Conservation (phyloP, 495 filamentous ascomycete genomes). For the Staphylotrichum longicolle region DNA sequence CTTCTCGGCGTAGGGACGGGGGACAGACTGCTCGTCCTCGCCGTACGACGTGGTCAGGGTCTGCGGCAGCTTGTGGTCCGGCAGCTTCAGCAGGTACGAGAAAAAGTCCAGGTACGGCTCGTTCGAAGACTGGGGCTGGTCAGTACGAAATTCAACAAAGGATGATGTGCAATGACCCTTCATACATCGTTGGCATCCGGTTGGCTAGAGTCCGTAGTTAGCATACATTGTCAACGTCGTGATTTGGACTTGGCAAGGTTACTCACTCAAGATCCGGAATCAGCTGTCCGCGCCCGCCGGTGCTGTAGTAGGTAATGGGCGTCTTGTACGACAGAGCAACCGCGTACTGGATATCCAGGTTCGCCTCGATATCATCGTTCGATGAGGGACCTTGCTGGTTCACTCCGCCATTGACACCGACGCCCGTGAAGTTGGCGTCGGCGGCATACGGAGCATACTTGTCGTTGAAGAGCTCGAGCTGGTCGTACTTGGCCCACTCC, state of each 20-base stretch:
- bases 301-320: conserved; percentile 62
- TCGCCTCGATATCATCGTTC: conserved; percentile 57
- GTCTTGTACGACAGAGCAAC: conserved; percentile 53
- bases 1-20: conserved; percentile 59
- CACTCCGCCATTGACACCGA: conserved; percentile 54
- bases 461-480: conserved; percentile 28
- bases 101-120: conserved; percentile 79
- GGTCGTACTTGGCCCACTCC: conserved; percentile 38
- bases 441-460: conserved; percentile 37
- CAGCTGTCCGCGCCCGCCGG: conserved; percentile 48
- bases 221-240: too few relatives aligned
- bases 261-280: conserved; percentile 43
- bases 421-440: conserved; percentile 55
- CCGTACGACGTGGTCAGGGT: conserved; percentile 79
- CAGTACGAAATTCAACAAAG: background rate
- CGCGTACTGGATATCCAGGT: conserved; percentile 72
- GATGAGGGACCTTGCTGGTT: conserved; percentile 50
- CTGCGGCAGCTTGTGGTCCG: conserved; percentile 58
- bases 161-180: too few relatives aligned
- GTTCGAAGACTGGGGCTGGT: conserved; percentile 50
- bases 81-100: conserved; percentile 46
- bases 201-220: conserved; percentile 42
- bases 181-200: conserved; percentile 5
- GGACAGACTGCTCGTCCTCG: conserved; percentile 76
- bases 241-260: background rate